Percentiles rank a stretch among this genome's conserved stretches.
Conservation (phyloP, 2,329 filamentous ascomycete genomes). For the Endocalyx cinctus region DNA sequence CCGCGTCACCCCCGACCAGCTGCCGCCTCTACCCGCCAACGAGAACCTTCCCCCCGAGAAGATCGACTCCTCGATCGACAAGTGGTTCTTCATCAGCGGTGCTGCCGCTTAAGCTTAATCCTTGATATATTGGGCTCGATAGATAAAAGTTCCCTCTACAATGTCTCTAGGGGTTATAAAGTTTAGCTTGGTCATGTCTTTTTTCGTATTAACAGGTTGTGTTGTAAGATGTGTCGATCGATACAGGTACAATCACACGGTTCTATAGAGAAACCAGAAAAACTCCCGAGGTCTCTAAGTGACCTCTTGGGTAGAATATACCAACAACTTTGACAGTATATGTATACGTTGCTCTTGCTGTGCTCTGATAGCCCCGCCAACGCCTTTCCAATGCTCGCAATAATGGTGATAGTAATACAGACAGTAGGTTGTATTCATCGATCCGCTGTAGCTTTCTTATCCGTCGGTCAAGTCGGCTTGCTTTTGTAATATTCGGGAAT, state of each 20-base stretch:
- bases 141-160: slow-evolving; percentile 22
- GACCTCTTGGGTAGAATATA: too few relatives aligned
- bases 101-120: slow-evolving; percentile 71
- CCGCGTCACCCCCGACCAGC: slow-evolving; percentile 63
- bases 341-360: too few relatives aligned
- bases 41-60: slow-evolving; percentile 80
- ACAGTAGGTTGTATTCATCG: too few relatives aligned
- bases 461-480: slow-evolving; percentile 71
- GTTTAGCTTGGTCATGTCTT: slow-evolving; percentile 20
- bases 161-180: slow-evolving; percentile 7
- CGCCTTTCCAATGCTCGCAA: too few relatives aligned
- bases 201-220: slow-evolving; percentile 5
- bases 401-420: too few relatives aligned
- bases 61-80: slow-evolving; percentile 96
- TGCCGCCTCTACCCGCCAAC: slow-evolving; percentile 72
- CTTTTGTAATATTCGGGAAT: slow-evolving; percentile 77
- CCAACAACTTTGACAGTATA: too few relatives aligned
- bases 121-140: slow-evolving; percentile 21
- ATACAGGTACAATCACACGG: too few relatives aligned
- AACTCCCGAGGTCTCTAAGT: too few relatives aligned
- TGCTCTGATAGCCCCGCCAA: too few relatives aligned
- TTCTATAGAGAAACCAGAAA: too few relatives aligned
- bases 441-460: too few relatives aligned
- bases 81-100: slow-evolving; percentile 99
- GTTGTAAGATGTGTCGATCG: too few relatives aligned